Percentiles rank a stretch among this genome's conserved stretches.
These are phyloP conservation scores for Solanum pinnatisectum DNA, from an alignment of 257 asterid genomes.

Conservation along the genomic window DNA sequence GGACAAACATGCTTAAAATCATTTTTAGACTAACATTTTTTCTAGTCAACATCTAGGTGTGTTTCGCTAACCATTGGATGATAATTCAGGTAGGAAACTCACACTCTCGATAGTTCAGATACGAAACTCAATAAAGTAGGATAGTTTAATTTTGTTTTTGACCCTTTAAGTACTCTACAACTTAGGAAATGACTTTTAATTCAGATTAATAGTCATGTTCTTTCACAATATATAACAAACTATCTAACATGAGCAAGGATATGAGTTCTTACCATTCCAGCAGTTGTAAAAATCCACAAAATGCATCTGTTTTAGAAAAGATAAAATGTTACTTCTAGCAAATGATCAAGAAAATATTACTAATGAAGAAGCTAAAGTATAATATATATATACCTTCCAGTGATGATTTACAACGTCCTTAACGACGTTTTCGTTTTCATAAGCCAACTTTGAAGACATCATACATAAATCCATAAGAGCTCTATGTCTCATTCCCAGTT, in stretches of 20 bases:
- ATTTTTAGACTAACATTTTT: background rate
- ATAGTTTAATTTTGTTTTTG: too few relatives aligned
- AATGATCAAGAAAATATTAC: background rate
- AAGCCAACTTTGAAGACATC: conserved; percentile 77
- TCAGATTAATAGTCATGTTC: background rate
- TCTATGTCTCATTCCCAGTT: conserved; percentile 35
- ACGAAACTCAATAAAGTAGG: too few relatives aligned
- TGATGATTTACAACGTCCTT: conserved; percentile 46
- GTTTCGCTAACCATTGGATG: rapidly evolving
- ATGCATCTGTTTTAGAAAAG: conserved; percentile 57
- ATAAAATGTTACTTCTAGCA: background rate
- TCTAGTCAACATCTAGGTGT: background rate
- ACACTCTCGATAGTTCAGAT: background rate
- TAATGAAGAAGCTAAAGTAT: background rate
- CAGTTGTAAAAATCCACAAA: conserved; percentile 83
- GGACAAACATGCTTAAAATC: background rate
- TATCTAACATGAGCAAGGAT: background rate
- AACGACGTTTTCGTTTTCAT: conserved; percentile 69
- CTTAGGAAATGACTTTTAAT: background rate
- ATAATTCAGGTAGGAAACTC: background rate
- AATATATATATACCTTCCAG: conserved; percentile 71
- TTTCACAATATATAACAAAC: background rate
- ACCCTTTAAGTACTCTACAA: background rate
- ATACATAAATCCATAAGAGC: conserved; percentile 73
- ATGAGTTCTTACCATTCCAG: conserved; percentile 67